Base-by-base conservation (phyloP, 2,329 filamentous ascomycete species). In the Zarea fungicola region DNA sequence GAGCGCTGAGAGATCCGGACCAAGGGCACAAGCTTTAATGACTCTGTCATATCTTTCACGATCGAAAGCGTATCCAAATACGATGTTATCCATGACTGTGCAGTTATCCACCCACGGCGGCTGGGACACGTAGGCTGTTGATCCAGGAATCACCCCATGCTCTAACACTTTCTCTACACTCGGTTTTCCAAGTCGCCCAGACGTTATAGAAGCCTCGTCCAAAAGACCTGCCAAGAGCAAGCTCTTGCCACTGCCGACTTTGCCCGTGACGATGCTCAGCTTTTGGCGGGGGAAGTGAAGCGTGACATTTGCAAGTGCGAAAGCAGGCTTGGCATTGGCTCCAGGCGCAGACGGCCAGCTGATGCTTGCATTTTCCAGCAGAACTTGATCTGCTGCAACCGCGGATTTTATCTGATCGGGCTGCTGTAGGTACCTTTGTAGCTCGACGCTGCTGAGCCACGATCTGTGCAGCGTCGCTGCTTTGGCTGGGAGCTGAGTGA, bases 211-310 rank as follows among this genome's bases (percentile, higher is more conserved):
- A 3, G 80, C 80, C 62, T 89, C 85, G 2, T 84, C 84, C 5
- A 88, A 72, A 29, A 89, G 79, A 0, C 84, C 75, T 0, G 83
- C 74, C 7, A 89, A 69, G 54, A 89, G 70, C 31, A 89, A 65
- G 59, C 80, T 85, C 65, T 89, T 89, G 4, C 85, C 85, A 13
- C 79, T 79, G 0, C 85, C 85, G 0, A 84, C 88, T 58, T 80
- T 80, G 1, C 85, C 85, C 9, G 81, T 83, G 22, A 89, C 77
- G 10, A 87, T 75, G 28, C 77, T 85, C 6, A 89, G 65, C 55
- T 84, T 78, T 26, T 77, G 75, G 14, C 69, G 64, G 0, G 84
- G 84, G 56, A 89, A 85, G 1, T 71, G 70, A 10, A 86, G 57
- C 51, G 75, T 77, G 44, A 87, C 57, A 55, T 81, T 68, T 35